Evolutionary conservation across 805 yeast species (phyloP), one percentile per base, ranked within the genome.

Genomic region (Yarrowia sp.): DNA sequence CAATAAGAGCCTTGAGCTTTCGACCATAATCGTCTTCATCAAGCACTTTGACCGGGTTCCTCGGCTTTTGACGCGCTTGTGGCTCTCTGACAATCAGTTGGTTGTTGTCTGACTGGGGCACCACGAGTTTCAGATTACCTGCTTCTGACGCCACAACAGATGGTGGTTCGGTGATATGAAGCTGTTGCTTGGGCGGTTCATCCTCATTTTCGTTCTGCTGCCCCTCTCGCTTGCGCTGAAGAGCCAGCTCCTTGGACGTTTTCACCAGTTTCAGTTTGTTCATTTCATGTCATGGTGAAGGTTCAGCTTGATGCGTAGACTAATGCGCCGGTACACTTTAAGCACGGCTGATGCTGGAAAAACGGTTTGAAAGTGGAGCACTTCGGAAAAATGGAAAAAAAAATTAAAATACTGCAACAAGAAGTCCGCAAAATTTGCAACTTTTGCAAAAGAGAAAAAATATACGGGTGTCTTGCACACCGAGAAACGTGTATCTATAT

Each of bases 1-100:
- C 51, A 22, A 74, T 68, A 28, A 74, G 71, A 2, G 64, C 28
- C 14, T 71, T 68, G 17, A 74, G 43, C 9, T 69, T 57, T 8
- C 47, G 57, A 2, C 66, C 66, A 47, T 74, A 74, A 10, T 65
- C 69, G 28, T 74, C 75, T 62, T 74, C 76, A 9, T 72, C 74
- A 9, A 73, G 58, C 7, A 67, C 65, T 9, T 45, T 62, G 64
- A 58, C 64, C 9, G 64, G 64, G 22, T 58, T 58, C 13, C 15
- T 58, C 15, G 51, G 51, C 7, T 28, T 55, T 7, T 7, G 51
- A 9, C 51, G 50, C 36, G 42, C 28, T 33, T 7, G 38, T 1
- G 43, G 50, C 15, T 58, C 64, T 13, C 43, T 22, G 35, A 58
- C 64, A 43, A 58, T 58, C n/a, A 58, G 64, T 10, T 58, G 64